Evolutionary conservation across 192 early-diverging fungal species (phyloP).

Genomic region (Podila minutissima): DNA sequence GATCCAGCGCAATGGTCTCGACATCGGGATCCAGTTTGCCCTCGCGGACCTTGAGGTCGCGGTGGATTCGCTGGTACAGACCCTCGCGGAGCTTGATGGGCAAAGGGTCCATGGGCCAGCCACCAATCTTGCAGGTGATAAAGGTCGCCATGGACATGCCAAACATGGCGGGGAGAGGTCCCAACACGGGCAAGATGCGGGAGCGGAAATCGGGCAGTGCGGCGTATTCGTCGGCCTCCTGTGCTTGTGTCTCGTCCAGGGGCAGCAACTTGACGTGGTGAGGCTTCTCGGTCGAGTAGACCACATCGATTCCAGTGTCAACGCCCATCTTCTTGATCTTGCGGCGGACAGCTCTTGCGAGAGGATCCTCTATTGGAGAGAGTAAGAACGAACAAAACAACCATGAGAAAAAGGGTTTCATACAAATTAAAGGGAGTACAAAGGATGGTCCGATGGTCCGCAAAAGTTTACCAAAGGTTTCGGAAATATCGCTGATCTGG

Average conservation of each 20-base stretch:
- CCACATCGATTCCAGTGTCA: conserved; percentile 86
- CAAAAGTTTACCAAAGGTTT: conserved; percentile 75
- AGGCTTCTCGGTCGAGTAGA: conserved; percentile 96
- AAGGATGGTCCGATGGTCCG: background rate
- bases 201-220: conserved; percentile 94
- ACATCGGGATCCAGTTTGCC: conserved; percentile 12
- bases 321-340: conserved; percentile 77
- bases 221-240: conserved; percentile 89
- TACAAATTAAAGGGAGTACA: background rate
- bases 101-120: conserved; percentile 75
- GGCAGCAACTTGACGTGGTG: conserved; percentile 90
- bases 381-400: background rate
- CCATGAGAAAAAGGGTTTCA: background rate
- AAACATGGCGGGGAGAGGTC: conserved; percentile 95
- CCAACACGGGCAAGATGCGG: conserved; percentile 84
- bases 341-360: conserved; percentile 87
- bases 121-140: conserved; percentile 74
- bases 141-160: conserved; percentile 92
- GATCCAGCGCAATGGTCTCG: conserved; percentile 62
- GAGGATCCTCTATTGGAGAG: conserved; percentile 82
- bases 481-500: conserved; percentile 95
- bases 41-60: conserved; percentile 69
- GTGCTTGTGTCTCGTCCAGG: conserved; percentile 83
- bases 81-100: conserved; percentile 79
- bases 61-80: conserved; percentile 77